Base-by-base conservation (phyloP, 306 rosid species). In the Bauhinia variegata region DNA sequence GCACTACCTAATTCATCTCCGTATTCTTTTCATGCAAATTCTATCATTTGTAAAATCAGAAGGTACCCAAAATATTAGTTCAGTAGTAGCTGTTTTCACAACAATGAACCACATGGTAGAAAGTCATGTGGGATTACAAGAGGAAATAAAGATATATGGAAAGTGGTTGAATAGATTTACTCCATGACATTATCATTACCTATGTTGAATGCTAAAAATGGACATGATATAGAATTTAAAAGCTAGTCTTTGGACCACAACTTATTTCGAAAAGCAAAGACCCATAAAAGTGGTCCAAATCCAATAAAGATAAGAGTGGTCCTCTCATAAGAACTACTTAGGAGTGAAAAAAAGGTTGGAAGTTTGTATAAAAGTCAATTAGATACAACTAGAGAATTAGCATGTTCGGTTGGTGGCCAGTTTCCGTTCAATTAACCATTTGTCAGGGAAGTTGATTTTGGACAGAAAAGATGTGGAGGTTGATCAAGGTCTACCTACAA, bases 161-260 rank as follows among this genome's bases (percentile, higher is more conserved):
- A n/a, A n/a, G n/a, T n/a, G n/a, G n/a, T n/a, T n/a, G n/a, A n/a
- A n/a, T n/a, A n/a, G n/a, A n/a, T n/a, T n/a, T n/a, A n/a, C n/a
- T n/a, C n/a, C n/a, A n/a, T n/a, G n/a, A n/a, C n/a, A n/a, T n/a
- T n/a, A n/a, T n/a, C n/a, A n/a, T n/a, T n/a, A n/a, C 77, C 71
- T 65, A 60, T 55, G 80, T 64, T 70, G 77, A 76, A 54, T 31
- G 32, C 63, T 1, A 59, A 38, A 60, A 66, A 67, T 48, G 50
- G 70, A 73, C 54, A 65, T 64, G 77, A 62, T 51, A 57, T n/a
- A n/a, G n/a, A n/a, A n/a, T 71, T 43, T 43, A 23, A 67, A 58
- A 55, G 50, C 67, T 75, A 67, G 39, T 49, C 5, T 39, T 32
- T 60, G 85, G 82, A 84, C 85, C 89, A 83, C 83, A 78, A 28